Evolutionary conservation across 257 asterid genomes (phyloP), one percentile per base, ranked within the genome.

Genomic region (Solanum pennellii): DNA sequence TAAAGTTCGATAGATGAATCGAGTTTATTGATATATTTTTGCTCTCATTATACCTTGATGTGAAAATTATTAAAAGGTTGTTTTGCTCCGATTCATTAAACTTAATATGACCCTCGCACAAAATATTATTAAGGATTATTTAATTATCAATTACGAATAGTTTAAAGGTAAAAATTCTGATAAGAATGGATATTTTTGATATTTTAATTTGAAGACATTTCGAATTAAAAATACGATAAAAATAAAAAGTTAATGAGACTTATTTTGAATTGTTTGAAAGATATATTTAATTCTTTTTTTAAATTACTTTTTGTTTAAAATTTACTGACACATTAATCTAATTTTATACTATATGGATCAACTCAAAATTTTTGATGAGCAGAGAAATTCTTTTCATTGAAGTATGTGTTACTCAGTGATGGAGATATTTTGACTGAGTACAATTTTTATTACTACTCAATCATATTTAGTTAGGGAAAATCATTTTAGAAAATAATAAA

Each of bases 1-100:
- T 85, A 92, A 92, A 73, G 88, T 84, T 74, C 82, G 9, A 45
- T 33, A 14, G 84, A 84, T 86, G 77, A 35, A 33, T 9, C 52
- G 49, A 60, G 39, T 60, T 60, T 5, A 35, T 42, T 42, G 45
- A 25, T 42, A 77, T 8, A 25, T 77, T 56, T 56, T 56, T 56
- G 66, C 20, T 20, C 25, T 59, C 66, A 31, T 16, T 66, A 25
- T 23, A 23, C 69, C 29, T 23, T 49, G 21, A 60, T 9, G 27
- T 62, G 7, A 62, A 62, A 56, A 20, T 56, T 18, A 9, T 4
- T 23, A 3, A 23, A 62, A n/a, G 3, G 39, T 27, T 66, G 18
- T 66, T 27, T 66, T 66, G 35, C 73, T 66, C 35, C 0, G 5
- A 66, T 35, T 66, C 73, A 69, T 29, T 15, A 68, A 68, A 68